Percentiles rank a stretch among this genome's conserved stretches.
Evolutionary conservation across 2,329 filamentous ascomycete genomes (phyloP).

Genomic region (Verticillium longisporum): DNA sequence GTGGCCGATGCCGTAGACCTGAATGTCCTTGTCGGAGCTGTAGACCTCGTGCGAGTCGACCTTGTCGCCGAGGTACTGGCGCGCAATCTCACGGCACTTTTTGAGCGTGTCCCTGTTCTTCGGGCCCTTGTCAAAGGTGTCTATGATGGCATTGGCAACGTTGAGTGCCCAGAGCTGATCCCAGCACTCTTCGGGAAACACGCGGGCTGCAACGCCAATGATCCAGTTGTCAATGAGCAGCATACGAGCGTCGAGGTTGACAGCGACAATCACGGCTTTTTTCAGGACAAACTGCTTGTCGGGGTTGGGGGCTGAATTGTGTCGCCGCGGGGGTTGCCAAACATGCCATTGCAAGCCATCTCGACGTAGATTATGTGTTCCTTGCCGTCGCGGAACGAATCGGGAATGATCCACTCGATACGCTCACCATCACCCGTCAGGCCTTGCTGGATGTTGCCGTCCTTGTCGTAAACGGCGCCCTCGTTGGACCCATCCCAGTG

Average conservation of each 20-base stretch:
- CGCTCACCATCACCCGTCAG: conserved; percentile 86
- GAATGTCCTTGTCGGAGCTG: conserved; percentile 61
- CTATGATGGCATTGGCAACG: conserved; percentile 81
- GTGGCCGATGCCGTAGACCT: conserved; percentile 87
- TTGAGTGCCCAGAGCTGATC: conserved; percentile 82
- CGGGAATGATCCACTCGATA: conserved; percentile 83
- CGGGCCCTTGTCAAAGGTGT: conserved; percentile 76
- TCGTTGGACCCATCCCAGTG: conserved; percentile 96
- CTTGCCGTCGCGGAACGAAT: conserved; percentile 74
- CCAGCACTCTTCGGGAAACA: conserved; percentile 83
- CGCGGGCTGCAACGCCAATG: conserved; percentile 83
- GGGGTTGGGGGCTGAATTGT: conserved; percentile 85
- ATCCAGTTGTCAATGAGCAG: conserved; percentile 95
- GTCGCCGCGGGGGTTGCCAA: conserved; percentile 84
- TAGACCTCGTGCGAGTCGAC: conserved; percentile 84
- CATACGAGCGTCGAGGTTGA: conserved; percentile 77
- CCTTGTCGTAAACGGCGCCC: conserved; percentile 85
- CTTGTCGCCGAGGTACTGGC: conserved; percentile 72
- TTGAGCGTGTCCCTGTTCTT: conserved; percentile 70
- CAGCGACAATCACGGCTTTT: conserved; percentile 78
- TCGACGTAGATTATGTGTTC: conserved; percentile 91
- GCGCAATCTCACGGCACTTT: conserved; percentile 74
- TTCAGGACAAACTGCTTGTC: conserved; percentile 71
- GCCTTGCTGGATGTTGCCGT: conserved; percentile 86
- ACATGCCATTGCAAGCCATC: conserved; percentile 99